These are phyloP conservation scores for Fusarium continuum DNA, from an alignment of 2,329 filamentous ascomycete genomes.

Conservation along the genomic window DNA sequence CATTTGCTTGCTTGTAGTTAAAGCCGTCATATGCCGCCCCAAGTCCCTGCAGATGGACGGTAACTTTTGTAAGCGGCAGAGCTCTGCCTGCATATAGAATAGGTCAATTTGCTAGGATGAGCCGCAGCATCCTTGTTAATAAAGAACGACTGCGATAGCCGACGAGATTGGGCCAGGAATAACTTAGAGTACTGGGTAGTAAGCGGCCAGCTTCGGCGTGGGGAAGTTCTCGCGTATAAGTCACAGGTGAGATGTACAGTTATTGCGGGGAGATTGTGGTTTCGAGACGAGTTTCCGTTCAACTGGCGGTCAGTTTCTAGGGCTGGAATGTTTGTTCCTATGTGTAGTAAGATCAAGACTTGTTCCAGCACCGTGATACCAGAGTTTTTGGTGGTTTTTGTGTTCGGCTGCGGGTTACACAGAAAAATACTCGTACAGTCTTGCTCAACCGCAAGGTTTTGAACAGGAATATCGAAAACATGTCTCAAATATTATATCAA, in stretches of 20 bases:
- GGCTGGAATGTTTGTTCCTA: neutral
- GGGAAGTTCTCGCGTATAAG: conserved; percentile 16
- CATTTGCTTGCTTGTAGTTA: neutral
- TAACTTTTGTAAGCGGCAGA: neutral
- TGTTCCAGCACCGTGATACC: neutral
- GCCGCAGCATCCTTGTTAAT: neutral
- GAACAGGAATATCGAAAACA: neutral
- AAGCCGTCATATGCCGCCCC: conserved; percentile 32
- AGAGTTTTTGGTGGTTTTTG: neutral
- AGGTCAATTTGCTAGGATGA: neutral
- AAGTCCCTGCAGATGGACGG: neutral
- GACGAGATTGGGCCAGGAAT: neutral
- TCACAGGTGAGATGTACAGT: neutral
- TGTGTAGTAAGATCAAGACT: neutral
- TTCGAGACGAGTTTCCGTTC: neutral
- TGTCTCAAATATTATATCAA: neutral
- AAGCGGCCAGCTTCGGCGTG: conserved; percentile 36
- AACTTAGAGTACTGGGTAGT: neutral
- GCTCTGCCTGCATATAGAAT: conserved; percentile 9
- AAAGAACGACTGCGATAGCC: neutral
- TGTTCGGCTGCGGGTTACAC: neutral
- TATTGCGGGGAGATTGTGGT: neutral
- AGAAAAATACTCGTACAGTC: neutral
- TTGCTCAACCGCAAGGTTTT: neutral
- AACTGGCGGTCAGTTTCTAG: neutral